Evolutionary conservation across 371 early-diverging fungal genomes (phyloP).

Genomic region (Fennellomyces sp.): DNA sequence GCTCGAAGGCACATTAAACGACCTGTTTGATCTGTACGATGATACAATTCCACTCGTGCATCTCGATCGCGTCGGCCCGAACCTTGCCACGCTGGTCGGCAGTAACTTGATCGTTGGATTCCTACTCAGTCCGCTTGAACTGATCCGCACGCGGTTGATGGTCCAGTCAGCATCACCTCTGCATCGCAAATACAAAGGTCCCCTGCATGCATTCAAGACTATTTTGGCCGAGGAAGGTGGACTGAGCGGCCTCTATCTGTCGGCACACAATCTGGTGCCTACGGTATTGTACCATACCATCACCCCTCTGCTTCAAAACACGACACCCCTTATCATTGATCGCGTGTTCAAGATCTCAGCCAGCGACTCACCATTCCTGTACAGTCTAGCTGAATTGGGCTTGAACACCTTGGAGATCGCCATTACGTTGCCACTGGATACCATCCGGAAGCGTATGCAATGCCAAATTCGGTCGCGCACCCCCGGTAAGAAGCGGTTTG

Average conservation of each 20-base stretch:
- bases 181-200: conserved; percentile 79
- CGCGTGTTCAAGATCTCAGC: conserved; percentile 69
- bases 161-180: conserved; percentile 75
- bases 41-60: conserved; percentile 77
- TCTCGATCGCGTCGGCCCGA: conserved; percentile 67
- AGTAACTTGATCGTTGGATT: conserved; percentile 73
- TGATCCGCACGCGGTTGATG: conserved; percentile 77
- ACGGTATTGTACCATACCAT: conserved; percentile 79
- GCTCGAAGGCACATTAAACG: conserved; percentile 76
- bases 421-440: conserved; percentile 88
- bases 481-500: conserved; percentile 64
- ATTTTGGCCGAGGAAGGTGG: conserved; percentile 86
- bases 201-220: conserved; percentile 73
- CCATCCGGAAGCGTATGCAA: conserved; percentile 84
- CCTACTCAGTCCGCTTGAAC: conserved; percentile 78
- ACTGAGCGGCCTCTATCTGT: conserved; percentile 65
- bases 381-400: conserved; percentile 68
- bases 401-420: conserved; percentile 73
- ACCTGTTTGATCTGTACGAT: conserved; percentile 78
- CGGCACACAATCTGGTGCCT: conserved; percentile 67
- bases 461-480: conserved; percentile 69
- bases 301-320: conserved; percentile 72
- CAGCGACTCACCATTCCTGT: conserved; percentile 67
- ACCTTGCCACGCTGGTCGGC: conserved; percentile 70
- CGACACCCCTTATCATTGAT: conserved; percentile 73